Conservation (phyloP, 352 stramenopile genomes). For the Aphanomyces astaci region DNA sequence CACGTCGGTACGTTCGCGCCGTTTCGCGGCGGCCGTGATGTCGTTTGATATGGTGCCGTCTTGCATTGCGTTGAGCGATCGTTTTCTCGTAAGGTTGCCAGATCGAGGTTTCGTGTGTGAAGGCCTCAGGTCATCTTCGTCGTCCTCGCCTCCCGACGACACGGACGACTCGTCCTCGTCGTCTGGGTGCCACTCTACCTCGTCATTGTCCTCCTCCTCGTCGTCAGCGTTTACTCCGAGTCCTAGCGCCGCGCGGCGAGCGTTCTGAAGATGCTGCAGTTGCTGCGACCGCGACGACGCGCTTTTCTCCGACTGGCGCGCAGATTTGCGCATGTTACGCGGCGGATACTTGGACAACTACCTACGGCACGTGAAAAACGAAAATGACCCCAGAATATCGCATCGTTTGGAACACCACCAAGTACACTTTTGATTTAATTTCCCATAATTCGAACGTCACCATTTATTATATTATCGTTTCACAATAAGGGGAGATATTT, state of each 20-base stretch:
- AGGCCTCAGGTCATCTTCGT: background rate
- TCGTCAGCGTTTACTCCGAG: constrained; percentile 5
- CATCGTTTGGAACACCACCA: too few relatives aligned
- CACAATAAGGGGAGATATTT: too few relatives aligned
- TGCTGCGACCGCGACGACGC: background rate
- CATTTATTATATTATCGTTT: too few relatives aligned
- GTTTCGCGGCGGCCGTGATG: background rate
- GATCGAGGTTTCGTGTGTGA: background rate
- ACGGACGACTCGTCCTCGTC: constrained; percentile 1
- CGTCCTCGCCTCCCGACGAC: background rate
- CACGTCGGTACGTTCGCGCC: background rate
- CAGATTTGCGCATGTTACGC: constrained; percentile 11
- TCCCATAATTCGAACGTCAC: too few relatives aligned
- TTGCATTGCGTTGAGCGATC: constrained; percentile 7
- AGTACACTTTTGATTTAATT: too few relatives aligned
- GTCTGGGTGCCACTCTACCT: constrained; percentile 1
- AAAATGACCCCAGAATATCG: too few relatives aligned
- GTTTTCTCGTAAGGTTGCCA: constrained; percentile 1
- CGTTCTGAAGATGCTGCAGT: background rate
- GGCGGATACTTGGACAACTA: background rate
- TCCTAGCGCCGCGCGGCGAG: background rate
- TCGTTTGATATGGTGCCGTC: background rate
- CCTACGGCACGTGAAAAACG: background rate
- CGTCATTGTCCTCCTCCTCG: constrained; percentile 11
- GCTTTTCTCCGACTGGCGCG: background rate